phyloP scores from a whole-genome alignment of 2,329 filamentous ascomycete genomes.

The Juglanconis oblonga region DNA sequence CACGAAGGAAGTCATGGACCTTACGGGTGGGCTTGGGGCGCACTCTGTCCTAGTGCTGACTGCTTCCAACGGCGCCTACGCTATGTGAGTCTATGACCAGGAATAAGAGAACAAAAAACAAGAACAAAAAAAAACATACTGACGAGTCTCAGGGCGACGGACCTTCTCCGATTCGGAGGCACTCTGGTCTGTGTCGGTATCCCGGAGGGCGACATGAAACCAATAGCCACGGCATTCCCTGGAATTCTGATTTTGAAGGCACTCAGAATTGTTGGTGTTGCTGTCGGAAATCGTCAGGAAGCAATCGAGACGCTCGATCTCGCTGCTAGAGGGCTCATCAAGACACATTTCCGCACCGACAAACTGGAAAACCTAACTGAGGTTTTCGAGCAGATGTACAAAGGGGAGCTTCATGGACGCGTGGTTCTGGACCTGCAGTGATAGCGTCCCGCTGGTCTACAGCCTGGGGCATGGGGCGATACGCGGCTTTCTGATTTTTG shows the following conservation, averaged over 20 bases:
- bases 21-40: conserved; percentile 57
- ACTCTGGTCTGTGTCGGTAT: conserved; percentile 51
- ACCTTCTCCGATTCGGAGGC: conserved; percentile 46
- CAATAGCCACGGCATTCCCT: conserved; percentile 44
- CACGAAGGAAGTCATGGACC: conserved; percentile 51
- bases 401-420: conserved; percentile 20
- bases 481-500: background rate
- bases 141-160: conserved; percentile 35
- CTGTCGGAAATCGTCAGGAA: conserved; percentile 48
- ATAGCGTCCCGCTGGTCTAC: background rate
- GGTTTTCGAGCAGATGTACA: conserved; percentile 21
- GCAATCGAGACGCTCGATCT: conserved; percentile 29
- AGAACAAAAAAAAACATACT: background rate
- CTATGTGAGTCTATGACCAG: conserved; percentile 13
- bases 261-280: conserved; percentile 44
- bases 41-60: conserved; percentile 59
- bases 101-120: no score
- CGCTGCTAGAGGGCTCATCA: conserved; percentile 21
- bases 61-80: conserved; percentile 47
- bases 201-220: conserved; percentile 40
- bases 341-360: conserved; percentile 21
- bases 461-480: background rate
- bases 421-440: conserved; percentile 21
- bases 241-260: conserved; percentile 37
- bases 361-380: conserved; percentile 22